Evolutionary conservation across 164 flowering plant species (phyloP).

Genomic region (Umbilicus rupestris): DNA sequence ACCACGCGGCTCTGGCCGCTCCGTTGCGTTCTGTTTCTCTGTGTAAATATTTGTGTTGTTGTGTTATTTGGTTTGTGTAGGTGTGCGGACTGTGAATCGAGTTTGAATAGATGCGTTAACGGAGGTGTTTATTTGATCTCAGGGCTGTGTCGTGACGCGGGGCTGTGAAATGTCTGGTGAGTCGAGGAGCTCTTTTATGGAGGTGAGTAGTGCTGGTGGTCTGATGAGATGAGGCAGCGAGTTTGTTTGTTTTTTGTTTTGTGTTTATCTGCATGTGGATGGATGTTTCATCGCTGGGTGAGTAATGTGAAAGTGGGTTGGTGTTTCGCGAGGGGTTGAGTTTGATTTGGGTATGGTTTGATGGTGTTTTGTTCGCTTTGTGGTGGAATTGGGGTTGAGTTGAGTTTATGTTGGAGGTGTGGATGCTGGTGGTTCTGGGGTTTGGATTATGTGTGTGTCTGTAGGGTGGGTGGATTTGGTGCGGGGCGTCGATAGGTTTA

Average conservation of each 20-base stretch:
- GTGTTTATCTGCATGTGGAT: not conserved
- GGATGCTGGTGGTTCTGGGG: not conserved
- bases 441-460: not conserved
- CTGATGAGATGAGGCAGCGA: not conserved
- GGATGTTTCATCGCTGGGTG: not conserved
- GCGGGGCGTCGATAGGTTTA: not conserved
- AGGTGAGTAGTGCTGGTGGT: not conserved
- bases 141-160: not conserved
- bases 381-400: not conserved
- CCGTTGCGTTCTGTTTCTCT: not conserved
- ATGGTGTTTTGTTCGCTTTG: not conserved
- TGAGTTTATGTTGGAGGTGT: not conserved
- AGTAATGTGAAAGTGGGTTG: slow-evolving; percentile 1
- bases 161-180: slow-evolving; percentile 1
- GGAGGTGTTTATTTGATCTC: not conserved
- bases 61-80: not conserved
- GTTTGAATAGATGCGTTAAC: slow-evolving; percentile 6
- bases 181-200: not conserved
- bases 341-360: slow-evolving; percentile 2
- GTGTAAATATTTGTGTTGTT: too few relatives aligned
- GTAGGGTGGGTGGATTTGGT: not conserved
- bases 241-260: not conserved
- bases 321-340: not conserved
- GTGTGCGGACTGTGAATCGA: not conserved
- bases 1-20: not conserved